Base-by-base conservation (phyloP, 225 moss, liverwort and hornwort species). In the Anthoceros angustus region DNA sequence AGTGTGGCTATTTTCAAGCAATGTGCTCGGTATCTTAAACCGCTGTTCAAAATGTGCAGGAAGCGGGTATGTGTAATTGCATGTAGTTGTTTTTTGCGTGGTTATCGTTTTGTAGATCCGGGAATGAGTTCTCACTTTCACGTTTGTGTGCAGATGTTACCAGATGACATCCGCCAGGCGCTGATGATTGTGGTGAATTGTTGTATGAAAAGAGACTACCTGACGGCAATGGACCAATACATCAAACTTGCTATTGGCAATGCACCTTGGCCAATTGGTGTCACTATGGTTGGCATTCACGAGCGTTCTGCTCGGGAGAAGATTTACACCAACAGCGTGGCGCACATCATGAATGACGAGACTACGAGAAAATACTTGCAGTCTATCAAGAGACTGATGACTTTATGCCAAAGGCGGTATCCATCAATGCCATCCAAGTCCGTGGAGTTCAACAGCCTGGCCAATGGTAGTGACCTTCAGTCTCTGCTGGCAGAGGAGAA, bases 271-370 rank as follows among this genome's bases (percentile, higher is more conserved):
- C 92, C 98, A 9, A 98, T 98, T 72, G 98, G 98, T 72, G 98
- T 98, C 3, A 98, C 92, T 66, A 98, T 92, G 98, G 98, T 98
- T 74, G 98, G 98, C 79, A 92, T 98, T 62, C 98, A 98, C 63
- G 98, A 98, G 81, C 92, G 98, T 80, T 98, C 98, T 41, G 98
- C 98, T 68, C 87, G 98, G 11, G 98, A 98, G 77, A 98, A 98
- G 74, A 98, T 98, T 72, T 98, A 98, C 38, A 98, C 98, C 46
- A 98, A 98, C 72, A 98, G 98, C 83, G 98, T 98, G 39, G 98
- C 98, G 20, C 98, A 98, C 66, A 98, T 98, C 65, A 98, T 98
- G 98, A 98, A 98, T 63, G 98, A 98, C 76, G 98, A 98, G 76
- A 98, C 98, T 67, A 98, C 98, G 7, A 87, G 98, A 62, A 98